Percentiles rank a stretch among this genome's conserved stretches.
Conservation (phyloP, 176 grass and related monocot genomes). For the Tillandsia fasciculata region DNA sequence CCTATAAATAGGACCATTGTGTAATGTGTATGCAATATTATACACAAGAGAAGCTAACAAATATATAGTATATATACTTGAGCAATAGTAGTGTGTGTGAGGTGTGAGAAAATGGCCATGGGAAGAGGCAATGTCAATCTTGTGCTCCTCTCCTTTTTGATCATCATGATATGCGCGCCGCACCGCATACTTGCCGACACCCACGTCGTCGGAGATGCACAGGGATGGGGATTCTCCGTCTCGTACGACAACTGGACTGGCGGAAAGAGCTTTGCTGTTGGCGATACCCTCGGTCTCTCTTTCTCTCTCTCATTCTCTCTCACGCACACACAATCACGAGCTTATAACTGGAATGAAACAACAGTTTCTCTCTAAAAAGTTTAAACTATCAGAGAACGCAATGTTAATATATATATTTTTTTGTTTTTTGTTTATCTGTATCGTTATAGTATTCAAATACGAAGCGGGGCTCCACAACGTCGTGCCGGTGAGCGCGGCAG, state of each 20-base stretch:
- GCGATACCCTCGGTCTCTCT: constrained; percentile 42
- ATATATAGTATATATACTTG: background rate
- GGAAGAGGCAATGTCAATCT: constrained; percentile 32
- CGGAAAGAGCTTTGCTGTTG: constrained; percentile 30
- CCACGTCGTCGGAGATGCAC: constrained; percentile 48
- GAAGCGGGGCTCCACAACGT: constrained; percentile 41
- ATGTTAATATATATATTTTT: background rate
- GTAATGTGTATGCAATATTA: background rate
- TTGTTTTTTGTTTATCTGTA: background rate
- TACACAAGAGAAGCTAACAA: background rate
- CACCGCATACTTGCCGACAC: constrained; percentile 22
- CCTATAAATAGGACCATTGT: no score
- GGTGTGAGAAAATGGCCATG: constrained; percentile 21
- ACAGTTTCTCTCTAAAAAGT: background rate
- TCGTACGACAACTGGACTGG: constrained; percentile 51
- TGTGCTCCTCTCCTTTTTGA: constrained; percentile 6
- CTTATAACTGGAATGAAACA: background rate
- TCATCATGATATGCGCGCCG: constrained; percentile 15
- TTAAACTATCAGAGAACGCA: background rate
- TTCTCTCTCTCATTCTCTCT: background rate
- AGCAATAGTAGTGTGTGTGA: background rate
- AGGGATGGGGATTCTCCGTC: constrained; percentile 58
- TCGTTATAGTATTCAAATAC: constrained; percentile 50
- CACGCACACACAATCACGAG: background rate
- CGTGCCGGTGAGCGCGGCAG: constrained; percentile 35